Evolutionary conservation across 164 flowering plant genomes (phyloP), one percentile per base, ranked within the genome.

Genomic region (Macadamia integrifolia): DNA sequence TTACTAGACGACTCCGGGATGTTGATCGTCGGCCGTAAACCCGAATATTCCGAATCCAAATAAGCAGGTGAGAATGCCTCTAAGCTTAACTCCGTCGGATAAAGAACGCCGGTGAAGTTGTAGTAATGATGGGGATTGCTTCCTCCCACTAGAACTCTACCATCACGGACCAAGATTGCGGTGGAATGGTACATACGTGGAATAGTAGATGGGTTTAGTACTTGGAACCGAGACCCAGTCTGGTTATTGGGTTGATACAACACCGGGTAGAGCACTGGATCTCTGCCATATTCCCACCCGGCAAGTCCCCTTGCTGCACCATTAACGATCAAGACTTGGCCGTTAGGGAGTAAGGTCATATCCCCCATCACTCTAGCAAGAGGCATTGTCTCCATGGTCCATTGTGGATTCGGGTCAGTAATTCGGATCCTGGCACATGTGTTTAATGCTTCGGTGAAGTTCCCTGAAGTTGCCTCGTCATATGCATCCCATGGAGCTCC

Each of bases 361-460:
- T 86, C 90, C 0, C 83, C 79, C 86, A 86, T 80, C 9, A 77
- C 74, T 44, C 90, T 67, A 2, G 10, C 29, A 9, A 71, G 9
- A 8, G 90, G 90, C 90, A 86, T 86, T 69, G 65, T 71, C 70
- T 86, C 90, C 72, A 83, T 75, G 6, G 17, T 72, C 90, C 90
- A 86, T 3, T 49, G 40, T 0, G 40, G 40, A 35, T 35, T 35
- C 40, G 40, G 40, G 40, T 35, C 40, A 35, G 40, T 35, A 35
- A 35, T 35, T 35, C 3, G 3, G 3, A 35, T 35, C 40, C 40
- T 35, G 3, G 40, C 40, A 35, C 40, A 35, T 35, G 40, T 35
- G 40, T 35, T 5, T 35, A 35, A 5, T 2, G 40, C 40, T 35
- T 35, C 40, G 40, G 5, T 35, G 40, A 35, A 35, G 40, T 35